Evolutionary conservation across 345 rosid species (phyloP), one percentile per base, ranked within the genome.

Genomic region (Sonneratia caseolaris): DNA sequence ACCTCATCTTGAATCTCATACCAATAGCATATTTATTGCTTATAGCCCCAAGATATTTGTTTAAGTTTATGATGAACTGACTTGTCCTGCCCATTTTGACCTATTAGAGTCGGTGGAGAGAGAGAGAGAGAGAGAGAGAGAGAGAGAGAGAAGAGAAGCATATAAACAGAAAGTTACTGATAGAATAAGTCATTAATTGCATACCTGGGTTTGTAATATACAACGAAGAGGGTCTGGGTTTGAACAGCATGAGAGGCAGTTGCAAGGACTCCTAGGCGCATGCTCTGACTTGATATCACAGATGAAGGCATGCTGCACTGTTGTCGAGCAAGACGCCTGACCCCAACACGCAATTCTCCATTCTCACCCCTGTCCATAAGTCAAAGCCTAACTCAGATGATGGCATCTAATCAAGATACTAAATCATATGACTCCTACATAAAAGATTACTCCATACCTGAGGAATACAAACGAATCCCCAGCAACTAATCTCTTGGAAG

Each of bases 251-350:
- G 99, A 78, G 84, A 84, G 69, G 97, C 99, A 69, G 94, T 92
- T 64, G 98, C 97, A 76, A 92, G 93, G 77, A 92, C 96, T 48
- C 97, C 99, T 8, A 92, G 75, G 78, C 90, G 97, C 97, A 95
- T 92, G 86, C 93, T 92, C 76, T 87, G 98, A 72, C 97, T 86
- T 47, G 51, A 47, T 47, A 47, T 47, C 13, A 47, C 51, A 47
- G 51, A 47, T 47, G 51, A 13, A 47, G 97, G 91, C 92, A 87
- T 88, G 82, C 81, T 84, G 73, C 79, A 82, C 74, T 85, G 92
- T 73, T 86, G 96, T 11, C 81, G 81, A 80, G 86, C 81, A 66
- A 83, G 81, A 78, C 86, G 91, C 48, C 93, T 84, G 77, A 86
- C 88, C 22, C 97, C 99, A 72, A 95, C 96, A 12, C 90, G 88